These are phyloP conservation scores for Dioszegia aurantiaca DNA, from an alignment of 768 basidiomycete genomes.

Conservation along the genomic window DNA sequence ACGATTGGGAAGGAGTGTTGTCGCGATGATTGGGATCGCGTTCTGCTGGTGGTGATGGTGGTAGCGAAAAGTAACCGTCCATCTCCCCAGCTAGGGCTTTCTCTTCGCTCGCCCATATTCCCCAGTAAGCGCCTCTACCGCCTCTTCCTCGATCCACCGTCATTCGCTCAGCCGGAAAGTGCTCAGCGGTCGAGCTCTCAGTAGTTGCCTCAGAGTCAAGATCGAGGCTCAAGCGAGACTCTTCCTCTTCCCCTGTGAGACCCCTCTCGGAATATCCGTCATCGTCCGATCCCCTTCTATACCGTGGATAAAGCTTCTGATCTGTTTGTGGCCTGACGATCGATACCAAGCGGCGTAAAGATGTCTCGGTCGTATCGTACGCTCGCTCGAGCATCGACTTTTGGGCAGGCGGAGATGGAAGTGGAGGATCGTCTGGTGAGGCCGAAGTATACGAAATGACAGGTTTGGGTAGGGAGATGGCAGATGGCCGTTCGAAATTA, in stretches of 20 bases:
- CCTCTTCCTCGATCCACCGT: conserved; percentile 4
- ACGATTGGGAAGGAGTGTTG: neutral
- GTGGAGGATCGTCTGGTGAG: conserved; percentile 5
- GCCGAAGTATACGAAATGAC: conserved; percentile 13
- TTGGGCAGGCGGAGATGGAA: neutral
- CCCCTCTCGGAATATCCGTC: conserved; percentile 34
- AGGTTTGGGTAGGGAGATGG: conserved; percentile 4
- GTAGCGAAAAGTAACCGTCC: conserved; percentile 37
- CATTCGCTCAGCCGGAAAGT: neutral
- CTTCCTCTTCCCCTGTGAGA: conserved; percentile 15
- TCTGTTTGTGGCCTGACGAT: conserved; percentile 9
- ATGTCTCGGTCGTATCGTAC: conserved; percentile 34
- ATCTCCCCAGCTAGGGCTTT: conserved; percentile 4
- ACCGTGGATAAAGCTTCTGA: neutral
- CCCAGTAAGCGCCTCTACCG: conserved; percentile 21
- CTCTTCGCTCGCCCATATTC: conserved; percentile 18
- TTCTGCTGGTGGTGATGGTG: conserved; percentile 25
- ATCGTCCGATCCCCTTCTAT: conserved; percentile 10
- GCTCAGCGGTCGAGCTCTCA: neutral
- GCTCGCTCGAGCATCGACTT: conserved; percentile 11
- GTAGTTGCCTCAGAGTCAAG: neutral
- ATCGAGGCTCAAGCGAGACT: neutral
- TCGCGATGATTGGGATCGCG: neutral
- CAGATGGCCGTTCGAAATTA: neutral
- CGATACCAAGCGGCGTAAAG: conserved; percentile 17